Evolutionary conservation across 306 rosid species (phyloP), one percentile per base, ranked within the genome.

Genomic region (Parietaria judaica): DNA sequence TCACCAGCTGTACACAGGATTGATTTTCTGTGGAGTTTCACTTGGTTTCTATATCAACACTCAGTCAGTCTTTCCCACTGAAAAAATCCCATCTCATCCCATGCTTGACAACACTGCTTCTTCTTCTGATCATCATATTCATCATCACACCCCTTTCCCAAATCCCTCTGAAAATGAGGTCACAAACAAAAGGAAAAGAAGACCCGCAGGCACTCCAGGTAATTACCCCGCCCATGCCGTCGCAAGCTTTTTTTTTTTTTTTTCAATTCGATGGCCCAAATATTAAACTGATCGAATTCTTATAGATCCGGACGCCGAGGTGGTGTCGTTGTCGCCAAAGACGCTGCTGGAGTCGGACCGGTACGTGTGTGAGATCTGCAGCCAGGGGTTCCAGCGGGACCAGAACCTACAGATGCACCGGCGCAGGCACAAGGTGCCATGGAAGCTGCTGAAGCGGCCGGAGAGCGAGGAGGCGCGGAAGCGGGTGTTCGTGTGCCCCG

Each of bases 201-300:
- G 97, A 73, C 99, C 99, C 0, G 94, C 99, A 10, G 99, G 99
- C 60, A 92, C 99, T 23, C 99, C 99, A 61, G 99, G 99, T 91
- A 74, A 48, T 4, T 58, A n/a, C n/a, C n/a, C n/a, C n/a, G n/a
- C n/a, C n/a, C n/a, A n/a, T n/a, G n/a, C n/a, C n/a, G n/a, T n/a
- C n/a, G n/a, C n/a, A n/a, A n/a, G n/a, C n/a, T n/a, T n/a, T n/a
- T n/a, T n/a, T n/a, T n/a, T n/a, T n/a, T n/a, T n/a, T n/a, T n/a
- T n/a, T n/a, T n/a, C n/a, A n/a, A n/a, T n/a, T n/a, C n/a, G n/a
- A n/a, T n/a, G n/a, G n/a, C n/a, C n/a, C n/a, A n/a, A n/a, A n/a
- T n/a, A n/a, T n/a, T n/a, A n/a, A n/a, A n/a, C n/a, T n/a, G n/a
- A n/a, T n/a, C n/a, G n/a, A n/a, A n/a, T n/a, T n/a, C n/a, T n/a